phyloP scores from a whole-genome alignment of 2,329 filamentous ascomycete species.

The Stemphylium vesicarium region DNA sequence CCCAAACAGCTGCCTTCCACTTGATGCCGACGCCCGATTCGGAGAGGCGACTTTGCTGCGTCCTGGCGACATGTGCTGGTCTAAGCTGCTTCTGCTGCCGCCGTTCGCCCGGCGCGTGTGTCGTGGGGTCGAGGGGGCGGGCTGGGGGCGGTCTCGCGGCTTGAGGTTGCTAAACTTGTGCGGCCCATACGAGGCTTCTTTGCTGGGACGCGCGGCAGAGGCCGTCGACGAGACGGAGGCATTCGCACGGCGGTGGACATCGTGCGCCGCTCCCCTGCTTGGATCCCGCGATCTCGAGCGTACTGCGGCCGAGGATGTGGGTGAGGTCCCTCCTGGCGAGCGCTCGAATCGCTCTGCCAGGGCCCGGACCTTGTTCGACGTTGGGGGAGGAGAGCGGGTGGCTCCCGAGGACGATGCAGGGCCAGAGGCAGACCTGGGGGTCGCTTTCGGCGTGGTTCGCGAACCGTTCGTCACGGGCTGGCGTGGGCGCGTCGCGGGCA shows the following conservation, averaged over 20 bases:
- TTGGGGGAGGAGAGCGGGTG: slow-evolving; percentile 28
- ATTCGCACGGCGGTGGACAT: slow-evolving; percentile 19
- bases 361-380: slow-evolving; percentile 44
- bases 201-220: slow-evolving; percentile 35
- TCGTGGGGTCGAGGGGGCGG: slow-evolving; percentile 39
- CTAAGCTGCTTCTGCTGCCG: slow-evolving; percentile 30
- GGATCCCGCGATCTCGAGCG: slow-evolving; percentile 32
- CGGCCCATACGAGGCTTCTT: slow-evolving; percentile 40
- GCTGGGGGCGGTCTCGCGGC: slow-evolving; percentile 44
- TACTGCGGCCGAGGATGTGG: slow-evolving; percentile 25
- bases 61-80: slow-evolving; percentile 32
- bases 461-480: slow-evolving; percentile 38
- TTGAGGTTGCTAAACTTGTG: slow-evolving; percentile 48
- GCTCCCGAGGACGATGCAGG: slow-evolving; percentile 35
- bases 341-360: slow-evolving; percentile 48
- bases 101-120: slow-evolving; percentile 34
- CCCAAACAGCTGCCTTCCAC: slow-evolving; percentile 44
- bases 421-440: slow-evolving; percentile 40
- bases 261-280: slow-evolving; percentile 18
- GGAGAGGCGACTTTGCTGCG: slow-evolving; percentile 35
- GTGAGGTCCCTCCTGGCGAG: slow-evolving; percentile 32
- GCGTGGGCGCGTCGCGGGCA: slow-evolving; percentile 29
- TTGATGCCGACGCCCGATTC: slow-evolving; percentile 28
- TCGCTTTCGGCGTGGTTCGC: slow-evolving; percentile 32
- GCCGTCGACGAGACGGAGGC: slow-evolving; percentile 35